A percentile compares a stretch with the other conserved stretches of the same genome.
Evolutionary conservation across 2,329 filamentous ascomycete genomes (phyloP).

Genomic region (Paraphoma sp.): DNA sequence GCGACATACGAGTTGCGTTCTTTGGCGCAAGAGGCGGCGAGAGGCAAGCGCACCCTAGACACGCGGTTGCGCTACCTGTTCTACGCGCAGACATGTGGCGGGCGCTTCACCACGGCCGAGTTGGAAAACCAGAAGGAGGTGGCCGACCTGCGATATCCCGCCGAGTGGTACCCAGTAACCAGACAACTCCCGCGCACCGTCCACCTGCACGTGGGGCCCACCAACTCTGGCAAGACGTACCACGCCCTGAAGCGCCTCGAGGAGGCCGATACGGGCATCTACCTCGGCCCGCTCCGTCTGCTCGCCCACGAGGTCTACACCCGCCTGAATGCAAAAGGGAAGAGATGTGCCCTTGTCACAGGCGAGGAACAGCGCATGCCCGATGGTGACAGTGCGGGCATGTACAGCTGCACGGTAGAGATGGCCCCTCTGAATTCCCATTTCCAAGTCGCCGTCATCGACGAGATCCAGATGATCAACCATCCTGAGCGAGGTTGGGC

Average conservation of each 20-base stretch:
- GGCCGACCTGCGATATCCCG: constrained; percentile 85
- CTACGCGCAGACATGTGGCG: constrained; percentile 52
- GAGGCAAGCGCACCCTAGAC: constrained; percentile 36
- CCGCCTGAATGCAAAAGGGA: constrained; percentile 80
- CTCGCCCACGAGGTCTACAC: constrained; percentile 94
- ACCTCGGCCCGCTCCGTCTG: constrained; percentile 86
- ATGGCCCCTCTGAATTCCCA: constrained; percentile 72
- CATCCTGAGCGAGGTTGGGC: constrained; percentile 83
- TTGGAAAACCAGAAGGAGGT: constrained; percentile 54
- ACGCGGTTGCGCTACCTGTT: constrained; percentile 73
- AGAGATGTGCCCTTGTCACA: constrained; percentile 80
- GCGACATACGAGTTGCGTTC: constrained; percentile 19
- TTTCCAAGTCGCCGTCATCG: constrained; percentile 91
- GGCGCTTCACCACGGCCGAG: constrained; percentile 45
- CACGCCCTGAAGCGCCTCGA: constrained; percentile 87
- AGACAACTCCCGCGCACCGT: constrained; percentile 80
- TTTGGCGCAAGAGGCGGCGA: constrained; percentile 16
- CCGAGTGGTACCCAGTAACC: constrained; percentile 91
- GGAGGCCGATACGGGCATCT: constrained; percentile 76
- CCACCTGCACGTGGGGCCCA: constrained; percentile 93
- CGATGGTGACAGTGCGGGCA: constrained; percentile 53
- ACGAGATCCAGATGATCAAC: constrained; percentile 98
- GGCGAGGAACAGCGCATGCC: constrained; percentile 86
- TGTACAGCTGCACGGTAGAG: constrained; percentile 91
- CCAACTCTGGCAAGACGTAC: constrained; percentile 98